These are phyloP conservation scores for Malassezia slooffiae DNA, from an alignment of 1,284 basidiomycete genomes.

Conservation along the genomic window DNA sequence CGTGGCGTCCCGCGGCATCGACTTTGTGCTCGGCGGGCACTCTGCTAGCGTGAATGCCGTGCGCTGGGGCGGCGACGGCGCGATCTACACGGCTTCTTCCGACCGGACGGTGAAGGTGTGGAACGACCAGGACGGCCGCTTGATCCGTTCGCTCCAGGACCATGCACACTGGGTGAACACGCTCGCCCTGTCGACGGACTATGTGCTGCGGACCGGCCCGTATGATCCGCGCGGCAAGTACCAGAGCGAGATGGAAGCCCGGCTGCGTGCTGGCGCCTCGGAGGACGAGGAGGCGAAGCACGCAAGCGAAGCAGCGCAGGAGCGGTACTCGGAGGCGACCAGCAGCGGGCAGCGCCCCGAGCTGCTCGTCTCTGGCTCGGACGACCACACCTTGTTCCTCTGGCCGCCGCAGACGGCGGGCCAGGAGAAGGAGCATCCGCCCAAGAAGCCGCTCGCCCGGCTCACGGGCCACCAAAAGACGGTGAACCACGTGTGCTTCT, in stretches of 20 bases:
- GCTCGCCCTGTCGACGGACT: constrained; percentile 86
- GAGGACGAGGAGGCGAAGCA: constrained; percentile 13
- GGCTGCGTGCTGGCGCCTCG: neutral
- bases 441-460: constrained; percentile 73
- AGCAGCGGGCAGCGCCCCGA: constrained; percentile 58
- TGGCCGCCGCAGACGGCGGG: constrained; percentile 49
- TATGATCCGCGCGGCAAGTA: constrained; percentile 63
- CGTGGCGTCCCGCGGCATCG: constrained; percentile 59
- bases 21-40: constrained; percentile 84
- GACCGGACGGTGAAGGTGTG: constrained; percentile 89
- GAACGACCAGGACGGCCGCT: constrained; percentile 64
- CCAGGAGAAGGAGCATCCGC: constrained; percentile 49
- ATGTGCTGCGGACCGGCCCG: constrained; percentile 83
- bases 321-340: constrained; percentile 61
- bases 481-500: constrained; percentile 88
- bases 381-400: constrained; percentile 62
- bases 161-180: constrained; percentile 99
- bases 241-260: neutral
- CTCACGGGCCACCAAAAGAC: constrained; percentile 92
- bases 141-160: constrained; percentile 65
- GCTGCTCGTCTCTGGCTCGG: constrained; percentile 77
- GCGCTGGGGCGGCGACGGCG: constrained; percentile 65
- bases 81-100: constrained; percentile 74
- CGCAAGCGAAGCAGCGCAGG: constrained; percentile 39
- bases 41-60: constrained; percentile 89